Conservation (phyloP, 495 filamentous ascomycete species). For the Podospora australis region DNA sequence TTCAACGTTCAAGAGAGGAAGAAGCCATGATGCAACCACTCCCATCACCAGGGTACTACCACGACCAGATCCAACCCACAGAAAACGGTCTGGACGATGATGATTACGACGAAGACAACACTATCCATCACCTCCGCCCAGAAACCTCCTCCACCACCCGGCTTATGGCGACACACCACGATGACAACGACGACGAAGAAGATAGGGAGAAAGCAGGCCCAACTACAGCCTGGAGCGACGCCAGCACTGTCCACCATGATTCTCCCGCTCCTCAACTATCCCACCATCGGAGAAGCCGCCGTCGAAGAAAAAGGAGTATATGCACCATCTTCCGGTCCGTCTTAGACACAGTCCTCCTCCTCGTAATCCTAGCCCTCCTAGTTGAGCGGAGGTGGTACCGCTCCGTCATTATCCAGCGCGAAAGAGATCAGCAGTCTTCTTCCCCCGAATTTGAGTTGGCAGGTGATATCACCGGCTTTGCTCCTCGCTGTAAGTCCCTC, state of each 20-base stretch:
- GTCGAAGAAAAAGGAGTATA: not conserved
- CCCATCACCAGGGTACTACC: not conserved
- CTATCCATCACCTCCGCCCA: too few species aligned
- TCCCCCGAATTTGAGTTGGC: conserved; percentile 24
- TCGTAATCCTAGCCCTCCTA: conserved; percentile 29
- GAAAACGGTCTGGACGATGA: not conserved
- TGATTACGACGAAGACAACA: not conserved
- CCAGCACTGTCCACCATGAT: not conserved
- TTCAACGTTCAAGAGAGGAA: not conserved
- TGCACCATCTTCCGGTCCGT: conserved; percentile 20
- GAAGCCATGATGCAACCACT: conserved; percentile 1
- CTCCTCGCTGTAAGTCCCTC: conserved; percentile 23
- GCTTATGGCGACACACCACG: not conserved
- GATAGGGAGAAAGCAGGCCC: not conserved
- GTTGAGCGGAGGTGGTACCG: conserved; percentile 19
- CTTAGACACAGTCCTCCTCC: conserved; percentile 28
- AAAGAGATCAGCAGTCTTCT: conserved; percentile 1
- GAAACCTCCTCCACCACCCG: too few species aligned
- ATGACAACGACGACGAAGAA: not conserved
- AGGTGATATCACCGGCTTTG: conserved; percentile 35
- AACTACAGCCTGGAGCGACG: conserved; percentile 13
- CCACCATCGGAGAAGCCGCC: not conserved
- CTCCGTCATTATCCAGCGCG: not conserved
- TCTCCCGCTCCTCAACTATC: not conserved
- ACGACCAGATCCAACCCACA: not conserved